These are phyloP conservation scores for Funneliformis geosporum DNA, from an alignment of 192 early-diverging fungal species.

Conservation along the genomic window DNA sequence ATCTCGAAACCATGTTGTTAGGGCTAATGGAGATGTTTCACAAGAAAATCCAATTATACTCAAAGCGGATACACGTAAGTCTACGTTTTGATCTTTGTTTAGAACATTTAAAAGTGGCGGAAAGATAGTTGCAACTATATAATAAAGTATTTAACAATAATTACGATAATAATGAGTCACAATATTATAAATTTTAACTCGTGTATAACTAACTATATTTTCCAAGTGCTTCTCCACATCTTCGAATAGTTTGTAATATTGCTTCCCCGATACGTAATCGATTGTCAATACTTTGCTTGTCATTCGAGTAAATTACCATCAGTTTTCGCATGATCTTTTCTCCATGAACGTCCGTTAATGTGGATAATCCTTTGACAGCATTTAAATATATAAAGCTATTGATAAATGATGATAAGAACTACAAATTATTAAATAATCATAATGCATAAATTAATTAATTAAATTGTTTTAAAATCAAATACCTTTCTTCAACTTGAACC, in stretches of 20 bases:
- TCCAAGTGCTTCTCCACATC: conserved; percentile 76
- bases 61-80: conserved; percentile 62
- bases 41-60: conserved; percentile 68
- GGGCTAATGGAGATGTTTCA: conserved; percentile 69
- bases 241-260: conserved; percentile 80
- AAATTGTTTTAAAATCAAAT: neutral
- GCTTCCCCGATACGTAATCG: conserved; percentile 86
- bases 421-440: conserved; percentile 15
- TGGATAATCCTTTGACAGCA: conserved; percentile 82
- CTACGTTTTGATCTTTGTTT: conserved; percentile 36
- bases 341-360: conserved; percentile 82
- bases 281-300: conserved; percentile 58
- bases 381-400: conserved; percentile 89
- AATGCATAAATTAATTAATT: conserved; percentile 5
- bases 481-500: conserved; percentile 79
- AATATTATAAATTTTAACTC: neutral
- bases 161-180: neutral
- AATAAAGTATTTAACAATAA: neutral
- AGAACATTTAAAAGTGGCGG: conserved; percentile 41
- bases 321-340: conserved; percentile 67
- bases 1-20: conserved; percentile 67
- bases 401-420: conserved; percentile 20
- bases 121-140: conserved; percentile 6
- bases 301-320: conserved; percentile 63
- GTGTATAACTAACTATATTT: conserved; percentile 55